phyloP scores from a whole-genome alignment of 148 eudicot species.

The Arctostaphylos glauca region DNA sequence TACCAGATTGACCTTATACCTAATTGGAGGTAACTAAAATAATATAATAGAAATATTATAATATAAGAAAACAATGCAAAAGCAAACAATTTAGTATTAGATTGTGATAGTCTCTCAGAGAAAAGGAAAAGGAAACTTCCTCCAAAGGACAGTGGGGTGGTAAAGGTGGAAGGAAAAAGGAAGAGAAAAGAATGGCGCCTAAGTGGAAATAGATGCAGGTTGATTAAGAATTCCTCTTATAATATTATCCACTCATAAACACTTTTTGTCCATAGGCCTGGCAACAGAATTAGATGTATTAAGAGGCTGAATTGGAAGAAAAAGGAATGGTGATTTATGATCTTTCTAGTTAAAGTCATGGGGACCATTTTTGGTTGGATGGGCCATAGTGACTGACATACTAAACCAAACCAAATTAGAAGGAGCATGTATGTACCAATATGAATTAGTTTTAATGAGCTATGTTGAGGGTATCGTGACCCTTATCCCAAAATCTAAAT shows the following conservation, averaged over 20 bases:
- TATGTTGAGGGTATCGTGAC: too few relatives aligned
- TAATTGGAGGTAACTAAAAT: slow-evolving; percentile 1
- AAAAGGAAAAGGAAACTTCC: slow-evolving; percentile 1
- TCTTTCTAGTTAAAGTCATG: not conserved
- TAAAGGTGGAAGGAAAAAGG: not conserved
- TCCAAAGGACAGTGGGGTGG: not conserved
- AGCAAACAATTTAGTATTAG: not conserved
- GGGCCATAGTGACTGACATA: not conserved
- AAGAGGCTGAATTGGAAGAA: not conserved
- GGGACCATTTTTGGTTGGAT: not conserved
- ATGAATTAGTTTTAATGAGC: too few relatives aligned
- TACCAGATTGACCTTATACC: not conserved
- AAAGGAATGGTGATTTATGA: not conserved
- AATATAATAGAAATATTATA: not conserved
- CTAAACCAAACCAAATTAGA: too few relatives aligned
- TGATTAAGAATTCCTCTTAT: not conserved
- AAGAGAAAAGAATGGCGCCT: not conserved
- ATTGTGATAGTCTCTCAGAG: not conserved
- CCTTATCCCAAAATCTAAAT: too few relatives aligned
- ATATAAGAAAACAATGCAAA: not conserved
- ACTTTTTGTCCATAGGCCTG: not conserved
- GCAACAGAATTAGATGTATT: not conserved
- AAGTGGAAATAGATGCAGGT: slow-evolving; percentile 7
- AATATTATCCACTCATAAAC: not conserved
- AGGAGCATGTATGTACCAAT: too few relatives aligned